phyloP scores from a whole-genome alignment of 495 filamentous ascomycete genomes.

The Annulohypoxylon bovei region DNA sequence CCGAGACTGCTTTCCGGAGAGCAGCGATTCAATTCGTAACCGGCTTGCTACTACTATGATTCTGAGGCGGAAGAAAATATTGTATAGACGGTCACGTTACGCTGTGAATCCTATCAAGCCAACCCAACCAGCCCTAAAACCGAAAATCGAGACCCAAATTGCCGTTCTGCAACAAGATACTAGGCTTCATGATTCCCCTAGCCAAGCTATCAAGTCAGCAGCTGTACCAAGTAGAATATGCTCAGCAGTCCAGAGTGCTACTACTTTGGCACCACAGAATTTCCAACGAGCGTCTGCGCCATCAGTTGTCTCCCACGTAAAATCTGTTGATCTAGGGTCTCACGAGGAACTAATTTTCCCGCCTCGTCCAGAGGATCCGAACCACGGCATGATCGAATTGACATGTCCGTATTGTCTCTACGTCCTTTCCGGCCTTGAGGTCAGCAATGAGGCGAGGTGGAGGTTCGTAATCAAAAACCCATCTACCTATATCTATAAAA shows the following conservation, averaged over 20 bases:
- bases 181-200: background rate
- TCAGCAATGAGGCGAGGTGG: background rate
- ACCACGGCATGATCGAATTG: background rate
- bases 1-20: background rate
- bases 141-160: background rate
- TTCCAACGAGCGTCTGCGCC: constrained; percentile 6
- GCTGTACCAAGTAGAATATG: background rate
- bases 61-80: background rate
- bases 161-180: background rate
- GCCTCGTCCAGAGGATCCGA: background rate
- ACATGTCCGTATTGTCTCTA: constrained; percentile 22
- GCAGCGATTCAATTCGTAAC: background rate
- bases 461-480: background rate
- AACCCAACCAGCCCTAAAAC: background rate
- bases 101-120: background rate
- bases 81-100: background rate
- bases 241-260: constrained; percentile 5
- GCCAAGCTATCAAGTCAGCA: background rate
- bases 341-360: background rate
- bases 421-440: background rate
- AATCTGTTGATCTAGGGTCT: background rate
- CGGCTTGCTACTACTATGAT: constrained; percentile 5
- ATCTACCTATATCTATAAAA: background rate
- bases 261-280: background rate
- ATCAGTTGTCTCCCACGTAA: background rate